Base-by-base conservation (phyloP, 805 yeast genomes). In the Saccharomycopsis selenospora region DNA sequence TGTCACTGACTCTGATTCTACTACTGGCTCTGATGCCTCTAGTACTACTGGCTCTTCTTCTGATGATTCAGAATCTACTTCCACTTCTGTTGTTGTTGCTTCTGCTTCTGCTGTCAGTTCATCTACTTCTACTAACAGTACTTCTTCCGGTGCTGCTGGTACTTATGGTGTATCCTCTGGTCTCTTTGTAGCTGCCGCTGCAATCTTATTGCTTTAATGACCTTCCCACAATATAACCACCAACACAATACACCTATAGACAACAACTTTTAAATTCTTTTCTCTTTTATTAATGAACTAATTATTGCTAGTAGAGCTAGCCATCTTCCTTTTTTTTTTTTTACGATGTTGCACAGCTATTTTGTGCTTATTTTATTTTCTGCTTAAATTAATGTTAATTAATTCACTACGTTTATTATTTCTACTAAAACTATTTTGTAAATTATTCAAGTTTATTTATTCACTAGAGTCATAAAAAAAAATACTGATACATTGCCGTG, bases 131-230 rank as follows among this genome's bases (percentile, higher is more conserved):
- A 33, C 38, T 33, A 33, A 17, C 6, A 14, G 20, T 10, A 17
- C n/a, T 20, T 14, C n/a, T 14, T 17, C 20, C 17, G 38, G 17
- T 33, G 38, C 38, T 14, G 38, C 17, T 33, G 38, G 38, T 10
- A 14, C 38, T 14, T 33, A 14, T 4, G 38, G 38, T 20, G 17
- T 33, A 20, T 33, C 38, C 10, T 33, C 38, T 4, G 38, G 38
- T 33, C 38, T 33, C 38, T 33, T 33, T 14, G 38, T 33, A 14
- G 38, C 38, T 20, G 38, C 38, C 10, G 38, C 38, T 33, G 38
- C 38, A 17, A 4, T 33, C 18, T 10, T 33, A 20, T 33, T 33
- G 38, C 38, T 33, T 33, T 33, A 33, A 14, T 33, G 4, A 14
- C 38, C 38, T 5, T 20, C 18, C 6, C 10, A n/a, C n/a, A n/a